Evolutionary conservation across 139 green algal genomes (phyloP), one percentile per base, ranked within the genome.

Genomic region (Picochlorum sp.): DNA sequence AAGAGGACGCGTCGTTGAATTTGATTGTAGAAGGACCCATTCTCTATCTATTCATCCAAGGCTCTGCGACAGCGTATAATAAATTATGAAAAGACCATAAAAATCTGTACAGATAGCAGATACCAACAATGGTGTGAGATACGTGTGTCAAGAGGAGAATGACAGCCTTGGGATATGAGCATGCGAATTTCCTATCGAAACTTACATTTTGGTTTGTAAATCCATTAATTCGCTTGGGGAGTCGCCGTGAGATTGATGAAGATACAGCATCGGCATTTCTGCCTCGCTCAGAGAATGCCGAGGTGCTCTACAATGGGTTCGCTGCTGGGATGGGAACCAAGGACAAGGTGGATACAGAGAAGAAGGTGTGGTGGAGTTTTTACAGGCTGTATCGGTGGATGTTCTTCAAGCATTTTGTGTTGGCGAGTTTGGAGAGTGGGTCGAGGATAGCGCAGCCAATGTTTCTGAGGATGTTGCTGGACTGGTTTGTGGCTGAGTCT

Each of bases 381-480:
- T 47, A 78, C 23, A 20, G 49, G 41, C 60, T 88, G n/a, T 81
- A 85, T 69, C 72, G 60, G 60, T 55, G 38, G 28, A 26, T 50
- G 6, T 63, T 87, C 57, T 10, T 78, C 23, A 13, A 65, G 7
- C 82, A 90, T 58, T 59, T 63, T 15, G 37, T 79, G 5, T 85
- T 77, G 77, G 75, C 78, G 26, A 24, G 78, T 14, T 15, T 58
- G 0, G 83, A 90, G 58, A 65, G 86, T 11, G 81, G 28, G 2
- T 51, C 72, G 62, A 77, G 82, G 67, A 49, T 95, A 41, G 45
- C 63, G 1, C 68, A 68, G 0, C 85, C 86, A 4, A 52, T 95
- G 31, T 63, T 85, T 5, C 74, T 94, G 70, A 77, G 85, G 4
- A 49, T 82, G 60, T 85, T 92, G 44, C 66, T 95, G 13, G 30